Percentiles rank a stretch among this genome's conserved stretches.
Evolutionary conservation across 768 basidiomycete species (phyloP).

Genomic region (Boletus patriciae): DNA sequence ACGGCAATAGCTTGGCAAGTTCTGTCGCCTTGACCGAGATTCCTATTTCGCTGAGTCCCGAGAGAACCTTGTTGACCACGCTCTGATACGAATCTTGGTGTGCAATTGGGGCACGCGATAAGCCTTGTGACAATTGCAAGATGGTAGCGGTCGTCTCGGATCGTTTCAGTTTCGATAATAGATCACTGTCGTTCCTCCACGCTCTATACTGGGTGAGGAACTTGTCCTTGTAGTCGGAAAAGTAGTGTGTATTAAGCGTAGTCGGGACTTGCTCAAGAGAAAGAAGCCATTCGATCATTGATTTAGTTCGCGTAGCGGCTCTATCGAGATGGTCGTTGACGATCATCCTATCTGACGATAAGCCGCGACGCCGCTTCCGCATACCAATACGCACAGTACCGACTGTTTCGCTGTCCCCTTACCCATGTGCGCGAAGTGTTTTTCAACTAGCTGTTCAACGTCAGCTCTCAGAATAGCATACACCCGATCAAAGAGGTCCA

Average conservation of each 20-base stretch:
- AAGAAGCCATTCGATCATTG: constrained; percentile 47
- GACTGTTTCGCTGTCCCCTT: constrained; percentile 50
- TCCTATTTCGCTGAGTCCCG: constrained; percentile 8
- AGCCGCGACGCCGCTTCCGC: not conserved
- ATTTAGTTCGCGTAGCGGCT: constrained; percentile 39
- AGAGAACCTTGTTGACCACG: constrained; percentile 32
- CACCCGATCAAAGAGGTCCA: constrained; percentile 41
- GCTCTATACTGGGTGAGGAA: constrained; percentile 50
- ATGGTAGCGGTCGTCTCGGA: not conserved
- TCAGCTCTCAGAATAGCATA: constrained; percentile 38
- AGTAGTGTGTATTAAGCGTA: constrained; percentile 50
- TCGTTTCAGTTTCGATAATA: constrained; percentile 1
- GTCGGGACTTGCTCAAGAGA: constrained; percentile 46
- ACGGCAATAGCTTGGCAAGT: constrained; percentile 46
- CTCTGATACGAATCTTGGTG: not conserved
- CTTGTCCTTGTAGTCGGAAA: constrained; percentile 46
- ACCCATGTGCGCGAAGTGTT: constrained; percentile 51
- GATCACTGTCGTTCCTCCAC: constrained; percentile 3
- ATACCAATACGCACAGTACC: constrained; percentile 38
- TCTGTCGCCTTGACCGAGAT: constrained; percentile 41
- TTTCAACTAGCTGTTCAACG: constrained; percentile 40
- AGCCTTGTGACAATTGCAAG: not conserved
- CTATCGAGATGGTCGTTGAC: constrained; percentile 48
- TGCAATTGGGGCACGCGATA: too few species aligned
- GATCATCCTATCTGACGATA: constrained; percentile 35